Conservation (phyloP, 352 stramenopile species). For the Aphanomyces euteiches region DNA sequence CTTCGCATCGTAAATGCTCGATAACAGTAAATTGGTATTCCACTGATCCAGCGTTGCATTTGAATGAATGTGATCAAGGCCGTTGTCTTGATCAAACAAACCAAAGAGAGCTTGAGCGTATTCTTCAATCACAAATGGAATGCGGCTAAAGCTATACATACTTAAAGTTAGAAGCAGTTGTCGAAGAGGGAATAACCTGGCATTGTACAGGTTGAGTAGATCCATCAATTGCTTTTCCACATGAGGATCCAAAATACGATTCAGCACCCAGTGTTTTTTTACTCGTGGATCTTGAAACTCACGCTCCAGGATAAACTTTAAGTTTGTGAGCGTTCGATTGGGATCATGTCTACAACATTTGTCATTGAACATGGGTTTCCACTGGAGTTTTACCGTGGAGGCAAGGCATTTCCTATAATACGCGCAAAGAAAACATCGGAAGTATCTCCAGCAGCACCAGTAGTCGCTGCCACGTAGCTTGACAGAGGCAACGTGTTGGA, state of each 20-base stretch:
- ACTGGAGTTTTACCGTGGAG: constrained; percentile 35
- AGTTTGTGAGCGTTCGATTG: constrained; percentile 39
- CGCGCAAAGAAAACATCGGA: constrained; percentile 28
- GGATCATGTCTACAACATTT: constrained; percentile 39
- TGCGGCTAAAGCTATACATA: constrained; percentile 37
- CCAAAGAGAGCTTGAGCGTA: constrained; percentile 43
- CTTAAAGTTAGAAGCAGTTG: background rate
- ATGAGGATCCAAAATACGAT: constrained; percentile 40
- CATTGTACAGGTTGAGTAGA: constrained; percentile 40
- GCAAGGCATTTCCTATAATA: constrained; percentile 49
- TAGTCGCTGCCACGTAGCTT: too few species aligned
- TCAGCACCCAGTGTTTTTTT: constrained; percentile 50
- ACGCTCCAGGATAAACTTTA: constrained; percentile 52
- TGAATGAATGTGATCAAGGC: constrained; percentile 32
- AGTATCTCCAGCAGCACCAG: too few species aligned
- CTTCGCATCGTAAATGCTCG: constrained; percentile 48
- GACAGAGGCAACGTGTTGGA: too few species aligned
- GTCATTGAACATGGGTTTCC: background rate
- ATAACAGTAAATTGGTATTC: constrained; percentile 36
- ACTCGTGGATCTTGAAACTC: constrained; percentile 42
- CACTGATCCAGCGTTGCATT: constrained; percentile 36
- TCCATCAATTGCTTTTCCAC: constrained; percentile 36
- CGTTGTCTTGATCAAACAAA: constrained; percentile 45
- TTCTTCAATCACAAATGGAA: constrained; percentile 39
- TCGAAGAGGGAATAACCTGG: constrained; percentile 1